Evolutionary conservation across 2,329 filamentous ascomycete species (phyloP), one percentile per base, ranked within the genome.

Genomic region (Didymella lethalis): DNA sequence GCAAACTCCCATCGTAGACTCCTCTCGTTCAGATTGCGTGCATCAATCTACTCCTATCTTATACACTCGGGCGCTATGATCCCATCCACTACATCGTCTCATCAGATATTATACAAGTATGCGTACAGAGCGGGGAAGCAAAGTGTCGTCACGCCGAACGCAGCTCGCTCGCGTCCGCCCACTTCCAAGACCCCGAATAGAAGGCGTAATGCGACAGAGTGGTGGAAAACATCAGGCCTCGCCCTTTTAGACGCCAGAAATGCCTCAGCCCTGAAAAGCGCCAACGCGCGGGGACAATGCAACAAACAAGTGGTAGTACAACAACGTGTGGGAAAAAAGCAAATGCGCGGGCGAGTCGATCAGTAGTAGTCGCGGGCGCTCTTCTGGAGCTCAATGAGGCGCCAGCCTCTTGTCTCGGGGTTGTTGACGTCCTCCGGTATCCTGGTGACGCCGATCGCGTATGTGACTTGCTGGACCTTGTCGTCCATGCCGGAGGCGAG

Each of bases 351-450:
- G 45, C 38, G 59, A 63, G 34, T 57, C 16, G 45, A 60, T 87
- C 82, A 91, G 65, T 90, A 88, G 71, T 90, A 98, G 81, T 99
- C 95, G 73, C 95, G 88, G 55, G 91, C 94, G 78, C 92, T 96
- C 88, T 99, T 99, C 80, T 99, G 95, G 83, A 99, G 88, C 82
- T 99, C 95, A 75, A 99, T 98, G 78, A 99, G 83, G 72, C 94
- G 89, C 95, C 95, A 99, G 31, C 95, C 95, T 74, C 93, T 86
- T 11, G 95, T 99, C 82, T 99, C 95, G 2, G 93, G 91, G 78
- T 99, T 98, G 83, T 89, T 94, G 67, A 98, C 94, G 69, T 99
- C 95, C 75, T 99, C 95, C 2, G 95, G 89, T 60, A 96, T 88
- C 65, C 95, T 85, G 3, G 95, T 99, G 61, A 99, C 90, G 70